Evolutionary conservation across 2,329 filamentous ascomycete genomes (phyloP).

Genomic region (Trichoderma arundinaceum): DNA sequence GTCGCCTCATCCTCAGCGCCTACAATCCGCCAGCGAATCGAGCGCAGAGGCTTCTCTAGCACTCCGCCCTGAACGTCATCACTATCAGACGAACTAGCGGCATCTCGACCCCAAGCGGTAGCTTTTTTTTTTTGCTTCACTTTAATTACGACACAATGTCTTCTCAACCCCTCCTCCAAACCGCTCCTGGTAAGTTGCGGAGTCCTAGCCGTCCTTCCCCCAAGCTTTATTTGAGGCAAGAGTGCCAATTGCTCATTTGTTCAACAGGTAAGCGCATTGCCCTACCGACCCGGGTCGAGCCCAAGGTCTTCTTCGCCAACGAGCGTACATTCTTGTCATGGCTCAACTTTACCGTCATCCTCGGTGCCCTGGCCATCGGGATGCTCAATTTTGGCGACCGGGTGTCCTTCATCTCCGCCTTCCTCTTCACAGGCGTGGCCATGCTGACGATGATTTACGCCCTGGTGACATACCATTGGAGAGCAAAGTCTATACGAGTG

Average conservation of each 20-base stretch:
- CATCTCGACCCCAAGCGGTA: neutral
- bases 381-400: constrained; percentile 98
- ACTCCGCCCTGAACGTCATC: constrained; percentile 7
- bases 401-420: constrained; percentile 90
- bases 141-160: constrained; percentile 68
- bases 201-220: neutral
- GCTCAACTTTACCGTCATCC: constrained; percentile 99
- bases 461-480: constrained; percentile 94
- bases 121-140: neutral
- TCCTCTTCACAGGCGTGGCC: constrained; percentile 90
- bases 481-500: constrained; percentile 88
- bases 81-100: constrained; percentile 4
- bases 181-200: constrained; percentile 74
- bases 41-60: neutral
- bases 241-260: constrained; percentile 13
- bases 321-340: constrained; percentile 98
- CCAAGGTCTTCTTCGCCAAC: constrained; percentile 99
- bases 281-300: constrained; percentile 95
- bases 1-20: neutral
- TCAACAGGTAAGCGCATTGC: constrained; percentile 93
- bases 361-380: constrained; percentile 93
- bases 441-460: constrained; percentile 97
- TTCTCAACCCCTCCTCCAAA: constrained; percentile 93
- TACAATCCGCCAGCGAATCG: neutral
- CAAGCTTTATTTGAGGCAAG: neutral